Conservation (phyloP, 2,329 filamentous ascomycete species). For the Monilinia aucupariae region DNA sequence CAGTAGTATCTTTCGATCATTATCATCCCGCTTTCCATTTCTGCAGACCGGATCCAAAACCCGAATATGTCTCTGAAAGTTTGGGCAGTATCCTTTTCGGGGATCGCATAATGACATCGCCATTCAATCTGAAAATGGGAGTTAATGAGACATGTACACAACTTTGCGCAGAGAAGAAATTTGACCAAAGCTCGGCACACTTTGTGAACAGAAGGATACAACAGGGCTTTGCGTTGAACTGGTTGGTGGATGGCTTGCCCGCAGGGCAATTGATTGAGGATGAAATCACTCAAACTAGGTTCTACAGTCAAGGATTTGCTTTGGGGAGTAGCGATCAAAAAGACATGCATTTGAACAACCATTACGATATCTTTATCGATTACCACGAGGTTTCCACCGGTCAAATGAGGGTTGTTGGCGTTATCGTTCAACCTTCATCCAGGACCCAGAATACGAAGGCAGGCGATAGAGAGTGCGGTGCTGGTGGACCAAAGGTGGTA, state of each 20-base stretch:
- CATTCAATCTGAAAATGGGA: conserved; percentile 82
- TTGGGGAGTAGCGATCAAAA: conserved; percentile 59
- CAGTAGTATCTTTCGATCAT: conserved; percentile 95
- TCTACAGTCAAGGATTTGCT: conserved; percentile 88
- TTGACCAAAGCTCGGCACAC: conserved; percentile 58
- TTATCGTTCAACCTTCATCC: conserved; percentile 79
- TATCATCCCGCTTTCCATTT: conserved; percentile 86
- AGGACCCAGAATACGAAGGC: conserved; percentile 47
- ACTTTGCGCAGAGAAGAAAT: conserved; percentile 64
- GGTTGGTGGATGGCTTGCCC: conserved; percentile 90
- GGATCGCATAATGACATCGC: conserved; percentile 94
- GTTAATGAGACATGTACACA: conserved; percentile 82
- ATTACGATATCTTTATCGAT: conserved; percentile 90
- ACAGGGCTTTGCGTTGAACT: conserved; percentile 88
- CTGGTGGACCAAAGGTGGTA: conserved; percentile 51
- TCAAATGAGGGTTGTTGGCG: conserved; percentile 83
- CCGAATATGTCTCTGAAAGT: conserved; percentile 77
- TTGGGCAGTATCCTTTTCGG: conserved; percentile 95
- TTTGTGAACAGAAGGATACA: conserved; percentile 81
- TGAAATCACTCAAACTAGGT: conserved; percentile 67
- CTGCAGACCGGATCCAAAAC: conserved; percentile 72
- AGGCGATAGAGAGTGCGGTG: conserved; percentile 54
- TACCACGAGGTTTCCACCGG: conserved; percentile 74
- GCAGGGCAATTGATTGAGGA: conserved; percentile 81
- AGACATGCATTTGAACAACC: conserved; percentile 72